phyloP scores from a whole-genome alignment of 2,329 filamentous ascomycete species.

The Curvularia lunata region DNA sequence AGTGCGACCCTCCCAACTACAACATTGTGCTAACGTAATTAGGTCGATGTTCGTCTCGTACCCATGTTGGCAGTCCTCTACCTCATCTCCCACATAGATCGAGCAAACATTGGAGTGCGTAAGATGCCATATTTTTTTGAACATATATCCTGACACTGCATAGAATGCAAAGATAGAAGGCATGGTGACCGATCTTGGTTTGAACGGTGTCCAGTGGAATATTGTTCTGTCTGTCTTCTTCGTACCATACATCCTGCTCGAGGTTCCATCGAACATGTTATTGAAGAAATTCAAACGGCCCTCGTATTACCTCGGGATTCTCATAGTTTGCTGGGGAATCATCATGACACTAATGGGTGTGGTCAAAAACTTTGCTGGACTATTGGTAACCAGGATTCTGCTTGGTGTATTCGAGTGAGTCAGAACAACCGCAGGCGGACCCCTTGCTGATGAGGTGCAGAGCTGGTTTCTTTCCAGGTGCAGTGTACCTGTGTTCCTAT shows the following conservation, averaged over 20 bases:
- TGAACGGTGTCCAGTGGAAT: constrained; percentile 48
- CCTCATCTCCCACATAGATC: constrained; percentile 58
- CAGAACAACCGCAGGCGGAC: too few species aligned
- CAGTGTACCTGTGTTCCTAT: constrained; percentile 41
- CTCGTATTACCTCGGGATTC: constrained; percentile 38
- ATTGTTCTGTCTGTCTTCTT: constrained; percentile 68
- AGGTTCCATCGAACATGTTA: constrained; percentile 54
- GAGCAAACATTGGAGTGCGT: constrained; percentile 65
- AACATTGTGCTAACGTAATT: not conserved
- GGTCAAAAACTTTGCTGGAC: constrained; percentile 28
- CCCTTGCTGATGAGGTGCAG: not conserved
- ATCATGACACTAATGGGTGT: constrained; percentile 38
- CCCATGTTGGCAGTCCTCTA: constrained; percentile 54
- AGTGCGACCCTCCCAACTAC: not conserved
- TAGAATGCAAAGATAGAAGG: constrained; percentile 67
- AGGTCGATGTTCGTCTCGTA: constrained; percentile 36
- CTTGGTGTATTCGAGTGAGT: constrained; percentile 34
- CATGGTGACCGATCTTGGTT: constrained; percentile 62
- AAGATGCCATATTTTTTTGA: not conserved
- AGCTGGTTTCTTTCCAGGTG: constrained; percentile 46
- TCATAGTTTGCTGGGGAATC: constrained; percentile 35
- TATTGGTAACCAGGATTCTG: constrained; percentile 27
- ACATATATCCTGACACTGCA: not conserved
- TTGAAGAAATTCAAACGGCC: constrained; percentile 43
- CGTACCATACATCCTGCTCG: constrained; percentile 49